phyloP scores from a whole-genome alignment of 2,329 filamentous ascomycete genomes.

The Aspergillus terreus region DNA sequence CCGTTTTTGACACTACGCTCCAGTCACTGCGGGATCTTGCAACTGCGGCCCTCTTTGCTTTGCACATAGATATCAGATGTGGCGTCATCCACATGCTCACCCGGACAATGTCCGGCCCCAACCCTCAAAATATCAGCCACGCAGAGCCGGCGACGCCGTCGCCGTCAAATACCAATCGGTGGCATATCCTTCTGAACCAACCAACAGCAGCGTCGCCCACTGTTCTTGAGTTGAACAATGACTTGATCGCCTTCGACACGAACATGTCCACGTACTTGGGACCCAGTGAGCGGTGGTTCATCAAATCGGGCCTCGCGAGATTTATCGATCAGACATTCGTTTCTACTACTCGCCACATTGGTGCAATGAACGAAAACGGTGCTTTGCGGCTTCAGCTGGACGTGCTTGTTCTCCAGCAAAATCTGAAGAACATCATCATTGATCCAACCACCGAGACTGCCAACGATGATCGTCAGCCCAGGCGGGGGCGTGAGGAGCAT shows the following conservation, averaged over 20 bases:
- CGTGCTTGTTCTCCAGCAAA: constrained; percentile 91
- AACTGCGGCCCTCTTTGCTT: constrained; percentile 71
- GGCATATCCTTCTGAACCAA: constrained; percentile 40
- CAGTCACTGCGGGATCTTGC: constrained; percentile 79
- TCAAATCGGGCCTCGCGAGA: constrained; percentile 70
- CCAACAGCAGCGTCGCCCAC: constrained; percentile 53
- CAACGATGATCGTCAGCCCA: constrained; percentile 4
- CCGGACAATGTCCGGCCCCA: constrained; percentile 57
- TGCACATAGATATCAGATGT: constrained; percentile 85
- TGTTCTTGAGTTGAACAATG: constrained; percentile 77
- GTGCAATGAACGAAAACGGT: constrained; percentile 79
- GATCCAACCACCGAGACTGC: constrained; percentile 19
- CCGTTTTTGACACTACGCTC: constrained; percentile 82
- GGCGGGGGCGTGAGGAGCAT: constrained; percentile 8
- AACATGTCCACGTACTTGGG: constrained; percentile 71
- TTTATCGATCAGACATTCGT: constrained; percentile 80
- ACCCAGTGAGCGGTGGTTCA: constrained; percentile 66
- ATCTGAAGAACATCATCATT: constrained; percentile 82
- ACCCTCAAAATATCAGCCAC: constrained; percentile 36
- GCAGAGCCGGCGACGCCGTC: constrained; percentile 46
- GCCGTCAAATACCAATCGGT: constrained; percentile 66
- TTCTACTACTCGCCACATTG: constrained; percentile 64
- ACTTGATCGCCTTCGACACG: constrained; percentile 84
- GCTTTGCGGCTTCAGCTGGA: constrained; percentile 89
- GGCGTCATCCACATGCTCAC: constrained; percentile 77